Percentiles rank a stretch among this genome's conserved stretches.
phyloP scores from a whole-genome alignment of 805 yeast species.

The Phaffomyces antillensis region DNA sequence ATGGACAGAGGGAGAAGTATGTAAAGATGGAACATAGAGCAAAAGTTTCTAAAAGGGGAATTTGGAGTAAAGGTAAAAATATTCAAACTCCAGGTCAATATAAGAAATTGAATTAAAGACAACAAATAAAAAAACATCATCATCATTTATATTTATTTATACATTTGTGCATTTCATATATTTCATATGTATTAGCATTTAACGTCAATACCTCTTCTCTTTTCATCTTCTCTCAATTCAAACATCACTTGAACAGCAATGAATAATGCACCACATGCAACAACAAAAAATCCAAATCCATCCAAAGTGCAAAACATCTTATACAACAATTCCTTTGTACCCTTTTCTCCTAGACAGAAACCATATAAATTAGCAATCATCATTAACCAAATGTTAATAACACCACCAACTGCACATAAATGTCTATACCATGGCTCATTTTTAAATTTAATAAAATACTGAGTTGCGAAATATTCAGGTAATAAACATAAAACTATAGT shows the following conservation, averaged over 20 bases:
- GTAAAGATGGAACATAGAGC: constrained; percentile 55
- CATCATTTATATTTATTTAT: not conserved
- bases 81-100: constrained; percentile 73
- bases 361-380: constrained; percentile 95
- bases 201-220: constrained; percentile 72
- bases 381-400: constrained; percentile 92
- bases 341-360: constrained; percentile 88
- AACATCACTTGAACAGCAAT: constrained; percentile 92
- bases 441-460: constrained; percentile 31
- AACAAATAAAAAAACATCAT: not conserved
- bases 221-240: constrained; percentile 82
- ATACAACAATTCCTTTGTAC: constrained; percentile 54
- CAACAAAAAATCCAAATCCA: constrained; percentile 57
- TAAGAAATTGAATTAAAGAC: constrained; percentile 37
- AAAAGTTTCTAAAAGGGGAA: constrained; percentile 47
- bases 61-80: constrained; percentile 55
- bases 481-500: constrained; percentile 74
- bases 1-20: constrained; percentile 60
- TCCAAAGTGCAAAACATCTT: constrained; percentile 67
- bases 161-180: no score
- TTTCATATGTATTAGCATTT: constrained; percentile 40
- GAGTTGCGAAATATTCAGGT: constrained; percentile 73
- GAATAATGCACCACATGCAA: constrained; percentile 61
- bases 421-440: constrained; percentile 67
- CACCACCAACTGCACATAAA: constrained; percentile 82